Conservation (phyloP, 2,329 filamentous ascomycete species). For the Aspergillus costaricaensis region DNA sequence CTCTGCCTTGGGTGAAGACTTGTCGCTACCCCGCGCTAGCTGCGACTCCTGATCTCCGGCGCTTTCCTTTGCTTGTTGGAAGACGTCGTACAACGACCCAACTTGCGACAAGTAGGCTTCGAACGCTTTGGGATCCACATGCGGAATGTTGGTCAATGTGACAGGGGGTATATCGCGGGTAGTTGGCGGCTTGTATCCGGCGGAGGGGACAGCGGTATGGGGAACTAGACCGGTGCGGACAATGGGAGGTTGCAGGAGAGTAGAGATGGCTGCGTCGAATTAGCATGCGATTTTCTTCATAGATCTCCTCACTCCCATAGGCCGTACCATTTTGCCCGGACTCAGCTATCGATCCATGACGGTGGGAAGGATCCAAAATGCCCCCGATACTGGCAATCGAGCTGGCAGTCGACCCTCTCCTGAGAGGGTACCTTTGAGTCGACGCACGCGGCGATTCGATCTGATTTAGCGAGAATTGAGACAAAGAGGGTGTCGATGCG, state of each 20-base stretch:
- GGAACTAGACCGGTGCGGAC: slow-evolving; percentile 83
- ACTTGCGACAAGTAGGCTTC: slow-evolving; percentile 82
- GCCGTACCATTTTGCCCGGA: slow-evolving; percentile 75
- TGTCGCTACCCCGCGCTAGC: slow-evolving; percentile 48
- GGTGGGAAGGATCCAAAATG: slow-evolving; percentile 68
- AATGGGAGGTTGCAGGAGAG: slow-evolving; percentile 86
- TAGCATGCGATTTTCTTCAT: slow-evolving; percentile 8
- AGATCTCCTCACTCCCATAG: background rate
- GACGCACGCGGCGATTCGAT: slow-evolving; percentile 40
- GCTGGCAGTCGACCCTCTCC: slow-evolving; percentile 82
- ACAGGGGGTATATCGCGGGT: slow-evolving; percentile 91
- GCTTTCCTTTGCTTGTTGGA: slow-evolving; percentile 78
- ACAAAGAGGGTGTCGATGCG: slow-evolving; percentile 53
- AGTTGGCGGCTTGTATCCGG: slow-evolving; percentile 78
- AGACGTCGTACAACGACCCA: slow-evolving; percentile 82
- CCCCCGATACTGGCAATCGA: slow-evolving; percentile 86
- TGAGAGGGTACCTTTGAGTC: slow-evolving; percentile 40
- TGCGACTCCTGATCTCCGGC: slow-evolving; percentile 63
- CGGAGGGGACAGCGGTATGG: slow-evolving; percentile 68
- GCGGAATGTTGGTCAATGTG: slow-evolving; percentile 81
- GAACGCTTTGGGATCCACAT: slow-evolving; percentile 78
- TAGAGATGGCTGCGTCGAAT: slow-evolving; percentile 72
- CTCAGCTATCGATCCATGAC: slow-evolving; percentile 65
- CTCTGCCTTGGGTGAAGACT: slow-evolving; percentile 47
- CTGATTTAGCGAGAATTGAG: slow-evolving; percentile 50